Evolutionary conservation across 2,329 filamentous ascomycete genomes (phyloP).

Genomic region (Alternaria metachromatica): DNA sequence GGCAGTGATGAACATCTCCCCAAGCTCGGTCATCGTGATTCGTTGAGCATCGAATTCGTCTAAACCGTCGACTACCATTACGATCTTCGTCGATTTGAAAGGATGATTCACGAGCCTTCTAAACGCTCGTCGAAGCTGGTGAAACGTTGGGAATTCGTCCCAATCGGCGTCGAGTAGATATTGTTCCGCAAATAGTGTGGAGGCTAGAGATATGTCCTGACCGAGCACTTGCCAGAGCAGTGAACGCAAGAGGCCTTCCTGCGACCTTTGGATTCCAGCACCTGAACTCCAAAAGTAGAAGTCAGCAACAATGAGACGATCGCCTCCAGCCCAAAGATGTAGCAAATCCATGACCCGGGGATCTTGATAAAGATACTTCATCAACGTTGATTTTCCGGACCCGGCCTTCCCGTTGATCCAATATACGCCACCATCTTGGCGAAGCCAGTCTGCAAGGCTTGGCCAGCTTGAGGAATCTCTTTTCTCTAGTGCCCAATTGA

Average conservation of each 20-base stretch:
- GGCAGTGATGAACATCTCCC: not conserved
- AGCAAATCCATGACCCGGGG: not conserved
- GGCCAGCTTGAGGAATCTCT: not conserved
- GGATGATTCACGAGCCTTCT: not conserved
- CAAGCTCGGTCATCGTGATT: not conserved
- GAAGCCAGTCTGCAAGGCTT: not conserved
- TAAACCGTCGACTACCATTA: not conserved
- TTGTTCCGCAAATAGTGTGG: not conserved
- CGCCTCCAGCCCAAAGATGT: not conserved
- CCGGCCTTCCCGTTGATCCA: not conserved
- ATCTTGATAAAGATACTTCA: not conserved
- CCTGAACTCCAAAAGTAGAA: not conserved
- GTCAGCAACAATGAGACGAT: not conserved
- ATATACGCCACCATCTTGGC: not conserved
- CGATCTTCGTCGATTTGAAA: not conserved
- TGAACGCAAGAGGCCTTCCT: not conserved
- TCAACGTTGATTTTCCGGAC: not conserved
- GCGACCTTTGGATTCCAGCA: not conserved
- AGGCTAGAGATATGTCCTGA: not conserved
- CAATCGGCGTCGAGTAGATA: not conserved
- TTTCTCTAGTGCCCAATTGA: not conserved
- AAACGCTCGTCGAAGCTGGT: not conserved
- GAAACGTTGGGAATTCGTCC: not conserved
- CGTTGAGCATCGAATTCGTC: not conserved
- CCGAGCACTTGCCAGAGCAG: not conserved